Evolutionary conservation across 1,284 basidiomycete genomes (phyloP).

Genomic region (Pyrrhoderma noxium): DNA sequence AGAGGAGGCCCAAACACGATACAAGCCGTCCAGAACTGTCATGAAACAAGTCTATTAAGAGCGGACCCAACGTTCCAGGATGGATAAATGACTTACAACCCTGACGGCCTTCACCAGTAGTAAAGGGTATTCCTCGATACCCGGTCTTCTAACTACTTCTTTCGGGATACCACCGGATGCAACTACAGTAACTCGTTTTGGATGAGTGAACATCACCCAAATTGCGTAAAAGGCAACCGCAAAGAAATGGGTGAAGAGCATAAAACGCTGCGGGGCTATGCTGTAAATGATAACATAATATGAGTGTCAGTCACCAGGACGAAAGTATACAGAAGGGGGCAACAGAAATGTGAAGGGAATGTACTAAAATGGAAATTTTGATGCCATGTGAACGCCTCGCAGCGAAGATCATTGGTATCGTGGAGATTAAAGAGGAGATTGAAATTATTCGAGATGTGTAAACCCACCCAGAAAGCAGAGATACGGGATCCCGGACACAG

Average conservation of each 20-base stretch:
- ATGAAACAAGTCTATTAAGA: too few species aligned
- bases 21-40: constrained; percentile 88
- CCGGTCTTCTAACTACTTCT: constrained; percentile 32
- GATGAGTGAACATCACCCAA: constrained; percentile 77
- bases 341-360: constrained; percentile 9
- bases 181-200: constrained; percentile 32
- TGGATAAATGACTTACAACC: constrained; percentile 52
- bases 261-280: constrained; percentile 66
- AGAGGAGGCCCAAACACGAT: constrained; percentile 81
- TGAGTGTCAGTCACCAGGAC: not conserved
- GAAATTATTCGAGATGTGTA: constrained; percentile 21
- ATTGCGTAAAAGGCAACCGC: constrained; percentile 91
- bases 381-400: not conserved
- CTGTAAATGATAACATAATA: constrained; percentile 24
- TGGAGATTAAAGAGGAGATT: constrained; percentile 2
- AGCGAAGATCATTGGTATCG: too few species aligned
- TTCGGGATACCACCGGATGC: constrained; percentile 28
- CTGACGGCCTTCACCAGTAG: constrained; percentile 45
- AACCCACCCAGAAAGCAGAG: constrained; percentile 68
- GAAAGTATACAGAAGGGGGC: not conserved
- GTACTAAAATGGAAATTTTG: not conserved
- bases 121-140: constrained; percentile 52
- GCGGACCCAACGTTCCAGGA: too few species aligned
- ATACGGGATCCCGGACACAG: constrained; percentile 84
- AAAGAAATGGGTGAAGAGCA: constrained; percentile 93